Evolutionary conservation across 257 asterid species (phyloP), one percentile per base, ranked within the genome.

Genomic region (Coffea eugenioides): DNA sequence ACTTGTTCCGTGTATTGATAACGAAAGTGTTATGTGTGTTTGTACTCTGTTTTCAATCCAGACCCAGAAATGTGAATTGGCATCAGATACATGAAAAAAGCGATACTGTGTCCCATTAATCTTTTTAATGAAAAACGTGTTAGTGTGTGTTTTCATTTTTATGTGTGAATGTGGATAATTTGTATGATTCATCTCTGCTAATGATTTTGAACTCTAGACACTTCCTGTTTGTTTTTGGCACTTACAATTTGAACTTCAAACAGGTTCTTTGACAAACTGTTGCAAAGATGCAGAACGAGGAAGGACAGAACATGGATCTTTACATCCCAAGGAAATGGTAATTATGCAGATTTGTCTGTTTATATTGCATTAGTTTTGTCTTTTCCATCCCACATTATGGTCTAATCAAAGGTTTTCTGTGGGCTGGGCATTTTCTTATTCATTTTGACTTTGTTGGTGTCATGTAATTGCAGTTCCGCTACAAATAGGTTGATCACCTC

Each of bases 401-500:
- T 5, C 15, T 34, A 16, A 31, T 25, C 21, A 12, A 31, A 46
- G 16, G 34, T 39, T 39, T 62, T 61, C 0, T 43, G 77, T 8
- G 46, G 62, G 34, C 20, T 51, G 39, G 73, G 11, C 8, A 31
- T 15, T 56, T 76, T 16, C 23, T 20, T 16, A 2, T 34, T 64
- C 48, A 68, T 69, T 12, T 2, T 43, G 56, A 65, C 62, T 78
- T 62, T 8, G 18, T 2, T 64, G 9, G 21, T 57, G 27, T 72
- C 34, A n/a, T 76, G 57, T 51, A 41, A 73, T 77, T 89, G 83
- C 92, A 94, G 98, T 82, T 94, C 97, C 1, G 97, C 97, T 14
- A 94, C 98, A 5, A 94, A 92, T 77, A 88, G 98, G 90, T 81
- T 94, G 87, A 92, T 94, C 76, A 94, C 97, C 13, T 94, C 98